Percentiles rank a stretch among this genome's conserved stretches.
These are phyloP conservation scores for Fusarium verticillioides DNA, from an alignment of 2,329 filamentous ascomycete genomes.

Conservation along the genomic window DNA sequence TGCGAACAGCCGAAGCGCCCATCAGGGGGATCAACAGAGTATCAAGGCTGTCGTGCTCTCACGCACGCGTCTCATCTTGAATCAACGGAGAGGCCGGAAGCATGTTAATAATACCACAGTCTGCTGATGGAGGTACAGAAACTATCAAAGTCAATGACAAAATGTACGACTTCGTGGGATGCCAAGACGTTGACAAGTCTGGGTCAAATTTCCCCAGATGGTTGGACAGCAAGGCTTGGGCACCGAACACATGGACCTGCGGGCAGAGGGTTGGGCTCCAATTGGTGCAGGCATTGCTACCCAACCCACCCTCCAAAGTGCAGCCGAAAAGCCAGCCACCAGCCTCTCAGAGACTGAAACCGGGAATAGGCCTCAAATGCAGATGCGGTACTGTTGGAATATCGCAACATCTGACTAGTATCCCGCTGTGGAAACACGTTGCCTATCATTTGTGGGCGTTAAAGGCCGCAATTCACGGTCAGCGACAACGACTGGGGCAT, in stretches of 20 bases:
- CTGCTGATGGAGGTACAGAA: slow-evolving; percentile 24
- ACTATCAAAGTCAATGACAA: slow-evolving; percentile 19
- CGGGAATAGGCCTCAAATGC: slow-evolving; percentile 29
- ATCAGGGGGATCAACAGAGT: slow-evolving; percentile 17
- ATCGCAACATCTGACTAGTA: slow-evolving; percentile 36
- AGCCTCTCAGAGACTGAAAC: slow-evolving; percentile 19
- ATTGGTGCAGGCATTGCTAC: slow-evolving; percentile 54
- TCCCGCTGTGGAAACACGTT: slow-evolving; percentile 41
- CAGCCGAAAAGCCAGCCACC: slow-evolving; percentile 18
- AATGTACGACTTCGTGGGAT: slow-evolving; percentile 26
- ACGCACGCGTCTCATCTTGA: background rate
- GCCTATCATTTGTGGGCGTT: slow-evolving; percentile 40
- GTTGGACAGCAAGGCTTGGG: slow-evolving; percentile 43
- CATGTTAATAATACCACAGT: slow-evolving; percentile 1
- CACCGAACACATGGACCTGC: slow-evolving; percentile 43
- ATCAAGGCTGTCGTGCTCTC: background rate
- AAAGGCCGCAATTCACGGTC: slow-evolving; percentile 23
- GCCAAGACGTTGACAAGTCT: slow-evolving; percentile 27
- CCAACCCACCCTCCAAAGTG: slow-evolving; percentile 47
- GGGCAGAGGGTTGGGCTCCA: slow-evolving; percentile 49
- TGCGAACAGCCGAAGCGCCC: slow-evolving; percentile 25
- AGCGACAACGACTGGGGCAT: slow-evolving; percentile 27
- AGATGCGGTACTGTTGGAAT: slow-evolving; percentile 40
- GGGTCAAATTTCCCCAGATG: slow-evolving; percentile 19
- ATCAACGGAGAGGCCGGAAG: slow-evolving; percentile 21